Evolutionary conservation across 2,329 filamentous ascomycete genomes (phyloP).

Genomic region (Gaeumannomyces tritici): DNA sequence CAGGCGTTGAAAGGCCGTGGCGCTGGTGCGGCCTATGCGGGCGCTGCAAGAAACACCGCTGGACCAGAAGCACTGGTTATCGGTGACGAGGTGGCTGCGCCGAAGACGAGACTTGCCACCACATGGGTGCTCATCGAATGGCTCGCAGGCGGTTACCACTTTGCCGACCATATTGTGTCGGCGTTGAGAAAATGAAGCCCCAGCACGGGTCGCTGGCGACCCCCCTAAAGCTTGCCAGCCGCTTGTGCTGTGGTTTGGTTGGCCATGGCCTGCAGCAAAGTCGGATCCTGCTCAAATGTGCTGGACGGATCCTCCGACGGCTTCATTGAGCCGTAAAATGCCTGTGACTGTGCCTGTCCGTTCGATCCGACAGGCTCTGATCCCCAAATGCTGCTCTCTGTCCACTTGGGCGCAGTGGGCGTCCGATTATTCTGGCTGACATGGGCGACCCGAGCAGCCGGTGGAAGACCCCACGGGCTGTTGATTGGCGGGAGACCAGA

Average conservation of each 20-base stretch:
- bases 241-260: not conserved
- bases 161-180: not conserved
- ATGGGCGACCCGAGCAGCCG: not conserved
- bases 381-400: slow-evolving; percentile 13
- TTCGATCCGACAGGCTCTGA: not conserved
- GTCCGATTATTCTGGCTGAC: not conserved
- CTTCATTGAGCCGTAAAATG: not conserved
- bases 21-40: not conserved
- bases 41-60: not conserved
- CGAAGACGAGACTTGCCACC: not conserved
- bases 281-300: not conserved
- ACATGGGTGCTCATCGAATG: not conserved
- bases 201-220: not conserved
- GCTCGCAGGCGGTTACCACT: not conserved
- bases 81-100: not conserved
- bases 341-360: not conserved
- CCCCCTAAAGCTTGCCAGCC: not conserved
- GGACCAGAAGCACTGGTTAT: not conserved
- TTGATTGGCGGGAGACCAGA: slow-evolving; percentile 22
- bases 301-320: not conserved
- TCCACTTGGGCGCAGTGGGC: slow-evolving; percentile 5
- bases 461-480: slow-evolving; percentile 18
- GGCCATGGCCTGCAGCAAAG: not conserved
- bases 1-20: not conserved
- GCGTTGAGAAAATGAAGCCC: not conserved